These are phyloP conservation scores for Neurospora terricola DNA, from an alignment of 495 filamentous ascomycete species.

Conservation along the genomic window DNA sequence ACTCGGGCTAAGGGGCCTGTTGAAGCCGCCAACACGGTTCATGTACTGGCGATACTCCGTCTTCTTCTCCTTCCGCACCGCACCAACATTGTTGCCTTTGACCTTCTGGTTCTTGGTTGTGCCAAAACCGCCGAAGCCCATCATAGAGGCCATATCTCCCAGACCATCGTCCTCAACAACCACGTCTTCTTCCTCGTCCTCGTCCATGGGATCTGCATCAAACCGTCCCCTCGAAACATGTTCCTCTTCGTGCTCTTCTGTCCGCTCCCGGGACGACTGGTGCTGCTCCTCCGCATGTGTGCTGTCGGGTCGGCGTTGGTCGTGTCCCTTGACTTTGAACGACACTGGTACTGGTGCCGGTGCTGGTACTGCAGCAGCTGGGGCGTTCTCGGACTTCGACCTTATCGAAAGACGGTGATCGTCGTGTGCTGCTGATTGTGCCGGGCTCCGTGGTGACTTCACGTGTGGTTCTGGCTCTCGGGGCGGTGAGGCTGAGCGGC, in stretches of 20 bases:
- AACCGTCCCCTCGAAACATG: constrained; percentile 12
- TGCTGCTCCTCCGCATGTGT: constrained; percentile 19
- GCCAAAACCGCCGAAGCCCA: constrained; percentile 82
- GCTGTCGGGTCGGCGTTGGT: constrained; percentile 27
- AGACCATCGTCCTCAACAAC: constrained; percentile 57
- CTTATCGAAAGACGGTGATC: constrained; percentile 17
- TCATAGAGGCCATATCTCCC: constrained; percentile 65
- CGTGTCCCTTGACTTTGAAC: constrained; percentile 28
- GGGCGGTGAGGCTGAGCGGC: constrained; percentile 2
- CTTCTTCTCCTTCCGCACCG: constrained; percentile 87
- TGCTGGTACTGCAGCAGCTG: constrained; percentile 22
- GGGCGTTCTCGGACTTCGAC: constrained; percentile 21
- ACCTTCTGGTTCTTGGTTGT: constrained; percentile 88
- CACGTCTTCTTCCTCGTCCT: constrained; percentile 35
- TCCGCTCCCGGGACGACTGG: constrained; percentile 7
- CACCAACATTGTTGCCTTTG: constrained; percentile 76
- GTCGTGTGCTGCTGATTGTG: constrained; percentile 3
- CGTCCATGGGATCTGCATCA: constrained; percentile 34
- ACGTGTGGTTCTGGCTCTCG: constrained; percentile 23
- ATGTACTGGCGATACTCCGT: constrained; percentile 96
- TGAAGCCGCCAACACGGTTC: constrained; percentile 96
- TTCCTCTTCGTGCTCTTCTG: constrained; percentile 12
- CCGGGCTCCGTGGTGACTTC: constrained; percentile 20
- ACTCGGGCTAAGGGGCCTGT: constrained; percentile 63
- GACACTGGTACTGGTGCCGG: constrained; percentile 16